Evolutionary conservation across 495 filamentous ascomycete species (phyloP).

Genomic region (Talaromyces nanjingensis): DNA sequence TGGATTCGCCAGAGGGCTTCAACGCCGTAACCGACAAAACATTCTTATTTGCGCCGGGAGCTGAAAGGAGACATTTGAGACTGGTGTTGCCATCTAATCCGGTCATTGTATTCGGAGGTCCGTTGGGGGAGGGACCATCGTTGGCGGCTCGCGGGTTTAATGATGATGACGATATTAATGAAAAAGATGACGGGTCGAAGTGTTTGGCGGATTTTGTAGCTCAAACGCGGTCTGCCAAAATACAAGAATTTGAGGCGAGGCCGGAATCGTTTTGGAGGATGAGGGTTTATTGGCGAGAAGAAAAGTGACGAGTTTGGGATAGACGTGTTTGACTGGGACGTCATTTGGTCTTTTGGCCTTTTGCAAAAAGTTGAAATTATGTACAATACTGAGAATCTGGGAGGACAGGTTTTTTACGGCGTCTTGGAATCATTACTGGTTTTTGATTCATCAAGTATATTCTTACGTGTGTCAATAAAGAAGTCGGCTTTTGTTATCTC

Average conservation of each 20-base stretch:
- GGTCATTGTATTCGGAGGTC: slow-evolving; percentile 27
- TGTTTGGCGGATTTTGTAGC: slow-evolving; percentile 18
- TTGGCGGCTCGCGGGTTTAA: neutral
- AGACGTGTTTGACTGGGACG: neutral
- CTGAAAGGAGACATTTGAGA: slow-evolving; percentile 32
- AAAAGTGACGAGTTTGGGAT: neutral
- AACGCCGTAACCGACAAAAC: slow-evolving; percentile 40
- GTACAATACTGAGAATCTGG: neutral
- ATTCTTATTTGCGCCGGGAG: slow-evolving; percentile 57
- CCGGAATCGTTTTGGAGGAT: slow-evolving; percentile 40
- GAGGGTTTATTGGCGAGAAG: slow-evolving; percentile 28
- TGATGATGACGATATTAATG: neutral
- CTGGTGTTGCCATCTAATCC: slow-evolving; percentile 23
- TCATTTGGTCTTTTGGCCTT: neutral
- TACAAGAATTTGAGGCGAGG: slow-evolving; percentile 28
- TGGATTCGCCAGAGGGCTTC: slow-evolving; percentile 53
- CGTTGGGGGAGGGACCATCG: slow-evolving; percentile 21
- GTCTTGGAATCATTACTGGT: neutral
- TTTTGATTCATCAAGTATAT: neutral
- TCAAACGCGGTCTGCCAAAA: slow-evolving; percentile 16
- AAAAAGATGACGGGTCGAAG: slow-evolving; percentile 7
- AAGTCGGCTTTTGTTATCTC: no score
- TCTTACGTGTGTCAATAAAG: no score
- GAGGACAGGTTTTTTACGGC: neutral
- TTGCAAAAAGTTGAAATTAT: neutral